Evolutionary conservation across 371 early-diverging fungal species (phyloP).

Genomic region (Mucor circinelloides): DNA sequence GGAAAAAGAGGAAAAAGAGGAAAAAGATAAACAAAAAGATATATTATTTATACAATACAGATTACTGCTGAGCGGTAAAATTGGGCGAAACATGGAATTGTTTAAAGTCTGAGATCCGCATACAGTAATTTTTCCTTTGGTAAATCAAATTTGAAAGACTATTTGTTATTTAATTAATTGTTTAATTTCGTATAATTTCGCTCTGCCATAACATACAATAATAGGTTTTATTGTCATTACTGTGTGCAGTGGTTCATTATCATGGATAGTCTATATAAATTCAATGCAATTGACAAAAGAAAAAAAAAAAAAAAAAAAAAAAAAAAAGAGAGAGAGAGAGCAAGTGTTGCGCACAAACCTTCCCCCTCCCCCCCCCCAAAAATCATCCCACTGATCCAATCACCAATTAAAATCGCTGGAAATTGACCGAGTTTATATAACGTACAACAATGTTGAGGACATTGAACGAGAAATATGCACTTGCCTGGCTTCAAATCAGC

Average conservation of each 20-base stretch:
- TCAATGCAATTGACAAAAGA: background rate
- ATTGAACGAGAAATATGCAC: slow-evolving; percentile 16
- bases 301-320: too few species aligned
- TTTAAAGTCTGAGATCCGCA: background rate
- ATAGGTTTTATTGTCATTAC: background rate
- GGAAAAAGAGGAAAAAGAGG: background rate
- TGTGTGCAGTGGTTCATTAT: background rate
- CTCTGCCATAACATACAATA: background rate
- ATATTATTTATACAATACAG: background rate
- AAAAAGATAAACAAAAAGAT: background rate
- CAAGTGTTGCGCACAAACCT: too few species aligned
- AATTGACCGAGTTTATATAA: slow-evolving; percentile 9
- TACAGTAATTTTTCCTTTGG: background rate
- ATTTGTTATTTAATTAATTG: slow-evolving; percentile 1
- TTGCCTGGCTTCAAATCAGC: slow-evolving; percentile 19
- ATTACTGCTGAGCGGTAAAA: slow-evolving; percentile 5
- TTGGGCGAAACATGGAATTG: slow-evolving; percentile 15
- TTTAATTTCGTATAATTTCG: background rate
- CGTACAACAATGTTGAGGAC: background rate
- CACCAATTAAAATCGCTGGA: background rate
- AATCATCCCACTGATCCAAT: background rate
- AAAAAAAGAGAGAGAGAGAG: too few species aligned
- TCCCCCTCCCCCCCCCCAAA: background rate
- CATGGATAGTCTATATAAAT: background rate
- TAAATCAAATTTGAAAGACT: background rate